Evolutionary conservation across 2,329 filamentous ascomycete genomes (phyloP), one percentile per base, ranked within the genome.

Genomic region (Cytospora paraplurivora): DNA sequence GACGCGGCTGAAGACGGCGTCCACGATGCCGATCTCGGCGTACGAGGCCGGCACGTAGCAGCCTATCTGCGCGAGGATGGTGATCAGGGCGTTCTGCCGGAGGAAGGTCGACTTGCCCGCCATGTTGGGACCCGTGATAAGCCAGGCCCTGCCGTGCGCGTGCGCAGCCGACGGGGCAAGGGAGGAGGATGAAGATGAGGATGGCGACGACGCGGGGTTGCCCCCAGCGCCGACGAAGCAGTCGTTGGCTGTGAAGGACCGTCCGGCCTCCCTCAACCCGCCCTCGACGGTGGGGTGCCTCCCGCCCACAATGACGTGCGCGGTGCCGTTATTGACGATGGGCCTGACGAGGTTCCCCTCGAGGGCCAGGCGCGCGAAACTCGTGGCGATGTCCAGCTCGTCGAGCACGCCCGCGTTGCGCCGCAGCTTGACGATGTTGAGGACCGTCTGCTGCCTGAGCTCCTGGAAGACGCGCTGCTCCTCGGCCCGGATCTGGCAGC

Each of bases 41-140:
- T 92, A 91, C 32, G 89, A 85, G 0, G 95, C 95, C 0, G 95
- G 95, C 0, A 99, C 94, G 75, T 93, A 98, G 66, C 89, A 93
- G 12, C 95, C 95, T 2, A 92, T 88, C 76, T 99, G 95, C 1
- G 95, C 94, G 15, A 99, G 84, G 66, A 99, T 92, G 0, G 92
- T 93, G 69, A 98, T 96, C 58, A 99, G 83, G 2, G 95, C 95
- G 75, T 97, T 98, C 71, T 99, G 96, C 0, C 95, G 90, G 6
- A 99, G 82, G 72, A 97, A 99, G 0, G 95, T 99, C 74, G 90
- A 94, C 78, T 99, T 99, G 55, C 95, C 95, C 1, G 90, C 95
- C 95, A 99, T 99, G 76, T 99, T 99, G n/a, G 95, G 95, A 0
- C 95, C 80, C 69, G 91, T 84, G 84, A 94, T 79, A 74, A 85